A percentile compares a stretch with the other conserved stretches of the same genome.
phyloP scores from a whole-genome alignment of 768 basidiomycete species.

The Leccinellum albellum region DNA sequence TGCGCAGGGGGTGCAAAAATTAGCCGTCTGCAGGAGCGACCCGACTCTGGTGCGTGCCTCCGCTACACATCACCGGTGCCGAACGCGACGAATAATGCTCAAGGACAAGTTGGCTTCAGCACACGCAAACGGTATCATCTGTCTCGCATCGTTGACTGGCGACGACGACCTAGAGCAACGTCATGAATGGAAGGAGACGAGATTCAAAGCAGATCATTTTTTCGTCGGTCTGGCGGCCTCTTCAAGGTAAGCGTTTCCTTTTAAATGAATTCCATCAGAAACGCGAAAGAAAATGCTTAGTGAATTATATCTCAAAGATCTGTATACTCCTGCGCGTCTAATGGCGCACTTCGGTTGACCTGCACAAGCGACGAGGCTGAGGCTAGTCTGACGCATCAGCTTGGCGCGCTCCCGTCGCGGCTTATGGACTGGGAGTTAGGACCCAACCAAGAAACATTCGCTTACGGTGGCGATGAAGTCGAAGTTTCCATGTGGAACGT shows the following conservation, averaged over 20 bases:
- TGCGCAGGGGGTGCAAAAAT: constrained; percentile 36
- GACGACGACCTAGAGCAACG: constrained; percentile 39
- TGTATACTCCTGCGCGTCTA: constrained; percentile 70
- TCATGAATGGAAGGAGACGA: constrained; percentile 62
- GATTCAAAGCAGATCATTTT: constrained; percentile 45
- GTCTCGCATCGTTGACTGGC: constrained; percentile 41
- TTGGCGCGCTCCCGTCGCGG: constrained; percentile 58
- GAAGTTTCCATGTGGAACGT: constrained; percentile 79
- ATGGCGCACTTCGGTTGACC: constrained; percentile 63
- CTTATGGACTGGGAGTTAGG: constrained; percentile 67
- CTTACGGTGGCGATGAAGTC: constrained; percentile 85
- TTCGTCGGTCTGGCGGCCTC: constrained; percentile 61
- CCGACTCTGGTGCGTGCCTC: constrained; percentile 38
- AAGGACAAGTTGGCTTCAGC: constrained; percentile 65
- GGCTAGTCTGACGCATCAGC: constrained; percentile 17
- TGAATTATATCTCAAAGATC: constrained; percentile 18
- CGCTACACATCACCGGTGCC: neutral
- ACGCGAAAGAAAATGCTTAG: constrained; percentile 1
- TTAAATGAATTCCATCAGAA: neutral
- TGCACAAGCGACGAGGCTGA: constrained; percentile 26
- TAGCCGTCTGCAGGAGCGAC: constrained; percentile 31
- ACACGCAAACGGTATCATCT: constrained; percentile 55
- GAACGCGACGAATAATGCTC: constrained; percentile 24
- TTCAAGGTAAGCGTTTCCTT: constrained; percentile 41
- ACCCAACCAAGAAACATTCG: constrained; percentile 51